Evolutionary conservation across 169 alveolate species (phyloP).

Genomic region (Plasmodium ovale): DNA sequence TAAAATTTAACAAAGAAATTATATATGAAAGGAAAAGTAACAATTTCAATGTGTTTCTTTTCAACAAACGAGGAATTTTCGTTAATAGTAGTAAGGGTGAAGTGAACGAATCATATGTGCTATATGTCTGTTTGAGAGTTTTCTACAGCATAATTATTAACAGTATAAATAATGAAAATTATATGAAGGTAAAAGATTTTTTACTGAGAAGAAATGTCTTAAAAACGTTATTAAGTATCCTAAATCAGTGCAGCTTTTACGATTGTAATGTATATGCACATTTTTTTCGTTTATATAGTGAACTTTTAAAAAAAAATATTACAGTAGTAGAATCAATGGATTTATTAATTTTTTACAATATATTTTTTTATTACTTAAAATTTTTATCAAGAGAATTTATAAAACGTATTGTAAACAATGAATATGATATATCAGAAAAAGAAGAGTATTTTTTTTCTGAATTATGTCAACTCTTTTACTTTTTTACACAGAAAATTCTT

Average conservation of each 20-base stretch:
- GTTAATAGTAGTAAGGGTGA: slow-evolving; percentile 58
- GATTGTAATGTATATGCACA: slow-evolving; percentile 75
- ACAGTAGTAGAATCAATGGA: slow-evolving; percentile 72
- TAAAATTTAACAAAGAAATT: slow-evolving; percentile 39
- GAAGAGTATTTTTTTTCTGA: slow-evolving; percentile 73
- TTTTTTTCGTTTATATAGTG: slow-evolving; percentile 72
- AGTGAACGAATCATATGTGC: slow-evolving; percentile 45
- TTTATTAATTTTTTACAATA: slow-evolving; percentile 71
- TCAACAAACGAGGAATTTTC: slow-evolving; percentile 64
- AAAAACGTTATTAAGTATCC: slow-evolving; percentile 23
- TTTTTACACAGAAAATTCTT: slow-evolving; percentile 73
- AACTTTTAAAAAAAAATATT: slow-evolving; percentile 44
- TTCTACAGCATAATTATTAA: slow-evolving; percentile 50
- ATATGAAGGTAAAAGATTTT: slow-evolving; percentile 32
- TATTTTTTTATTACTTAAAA: slow-evolving; percentile 58
- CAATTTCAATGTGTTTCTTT: slow-evolving; percentile 15
- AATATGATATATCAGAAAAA: slow-evolving; percentile 32
- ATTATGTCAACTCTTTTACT: slow-evolving; percentile 35
- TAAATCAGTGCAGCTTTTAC: slow-evolving; percentile 66
- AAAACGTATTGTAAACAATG: slow-evolving; percentile 24
- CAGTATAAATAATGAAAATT: slow-evolving; percentile 46
- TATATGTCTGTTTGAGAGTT: slow-evolving; percentile 36
- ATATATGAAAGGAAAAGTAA: slow-evolving; percentile 33
- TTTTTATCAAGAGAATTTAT: slow-evolving; percentile 55
- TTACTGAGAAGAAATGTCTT: slow-evolving; percentile 29